A percentile compares a stretch with the other conserved stretches of the same genome.
These are phyloP conservation scores for Papiliotrema laurentii DNA, from an alignment of 1,284 basidiomycete species.

Conservation along the genomic window DNA sequence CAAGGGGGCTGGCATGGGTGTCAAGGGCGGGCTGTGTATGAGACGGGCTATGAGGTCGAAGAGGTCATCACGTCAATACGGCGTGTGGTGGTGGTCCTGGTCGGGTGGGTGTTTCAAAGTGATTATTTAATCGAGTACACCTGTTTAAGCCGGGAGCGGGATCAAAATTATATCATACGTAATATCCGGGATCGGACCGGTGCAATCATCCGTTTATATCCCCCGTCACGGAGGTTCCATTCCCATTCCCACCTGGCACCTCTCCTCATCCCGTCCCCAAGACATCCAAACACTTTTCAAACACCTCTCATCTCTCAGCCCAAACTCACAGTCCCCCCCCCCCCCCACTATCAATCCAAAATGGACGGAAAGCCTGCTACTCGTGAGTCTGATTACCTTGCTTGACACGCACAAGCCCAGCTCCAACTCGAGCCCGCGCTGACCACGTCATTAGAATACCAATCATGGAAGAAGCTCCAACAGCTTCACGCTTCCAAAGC, in stretches of 20 bases:
- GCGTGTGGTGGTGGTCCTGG: no score
- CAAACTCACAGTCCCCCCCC: not conserved
- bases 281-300: not conserved
- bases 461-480: conserved; percentile 88
- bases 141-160: conserved; percentile 2
- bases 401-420: not conserved
- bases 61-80: no score
- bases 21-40: no score
- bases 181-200: not conserved
- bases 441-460: no score
- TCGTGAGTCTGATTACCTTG: conserved; percentile 20
- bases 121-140: not conserved
- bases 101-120: no score
- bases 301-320: conserved; percentile 1
- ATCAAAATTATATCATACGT: no score
- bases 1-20: no score
- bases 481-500: conserved; percentile 71
- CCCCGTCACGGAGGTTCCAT: not conserved
- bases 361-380: conserved; percentile 45
- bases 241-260: no score
- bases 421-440: no score
- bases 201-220: not conserved
- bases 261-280: not conserved
- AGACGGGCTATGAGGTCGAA: no score
- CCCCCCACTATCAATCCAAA: conserved; percentile 7